A percentile compares a stretch with the other conserved stretches of the same genome.
Evolutionary conservation across 1,284 basidiomycete species (phyloP).

Genomic region (Dichomitus squalens): DNA sequence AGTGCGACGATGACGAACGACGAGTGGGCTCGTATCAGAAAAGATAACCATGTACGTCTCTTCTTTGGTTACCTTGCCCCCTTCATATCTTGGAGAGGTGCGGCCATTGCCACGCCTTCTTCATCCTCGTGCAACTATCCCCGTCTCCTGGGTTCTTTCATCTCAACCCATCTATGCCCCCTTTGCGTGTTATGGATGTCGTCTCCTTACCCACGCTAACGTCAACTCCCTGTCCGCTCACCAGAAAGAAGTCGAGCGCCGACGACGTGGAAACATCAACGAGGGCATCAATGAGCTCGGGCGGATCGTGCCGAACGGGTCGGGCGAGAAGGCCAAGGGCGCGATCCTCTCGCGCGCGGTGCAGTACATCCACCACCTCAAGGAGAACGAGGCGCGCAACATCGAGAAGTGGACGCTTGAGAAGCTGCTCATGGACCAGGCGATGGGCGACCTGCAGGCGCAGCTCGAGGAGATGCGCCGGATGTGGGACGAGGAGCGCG

Average conservation of each 20-base stretch:
- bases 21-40: slow-evolving; percentile 81
- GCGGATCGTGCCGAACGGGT: slow-evolving; percentile 84
- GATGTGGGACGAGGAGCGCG: slow-evolving; percentile 73
- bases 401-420: slow-evolving; percentile 96
- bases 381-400: slow-evolving; percentile 87
- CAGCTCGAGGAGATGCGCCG: slow-evolving; percentile 78
- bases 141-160: no score
- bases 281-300: slow-evolving; percentile 94
- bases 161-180: no score
- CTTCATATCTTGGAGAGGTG: no score
- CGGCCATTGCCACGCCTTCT: no score
- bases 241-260: slow-evolving; percentile 96
- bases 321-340: slow-evolving; percentile 88
- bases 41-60: slow-evolving; percentile 78
- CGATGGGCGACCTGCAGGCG: slow-evolving; percentile 81
- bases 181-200: no score
- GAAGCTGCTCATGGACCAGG: slow-evolving; percentile 90
- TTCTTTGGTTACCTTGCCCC: not conserved
- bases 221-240: slow-evolving; percentile 1
- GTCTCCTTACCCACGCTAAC: not conserved
- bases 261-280: slow-evolving; percentile 93
- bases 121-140: not conserved
- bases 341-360: slow-evolving; percentile 85
- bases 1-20: slow-evolving; percentile 48
- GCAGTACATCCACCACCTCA: slow-evolving; percentile 87